phyloP scores from a whole-genome alignment of 371 early-diverging fungal genomes.

The Mucor irregularis region DNA sequence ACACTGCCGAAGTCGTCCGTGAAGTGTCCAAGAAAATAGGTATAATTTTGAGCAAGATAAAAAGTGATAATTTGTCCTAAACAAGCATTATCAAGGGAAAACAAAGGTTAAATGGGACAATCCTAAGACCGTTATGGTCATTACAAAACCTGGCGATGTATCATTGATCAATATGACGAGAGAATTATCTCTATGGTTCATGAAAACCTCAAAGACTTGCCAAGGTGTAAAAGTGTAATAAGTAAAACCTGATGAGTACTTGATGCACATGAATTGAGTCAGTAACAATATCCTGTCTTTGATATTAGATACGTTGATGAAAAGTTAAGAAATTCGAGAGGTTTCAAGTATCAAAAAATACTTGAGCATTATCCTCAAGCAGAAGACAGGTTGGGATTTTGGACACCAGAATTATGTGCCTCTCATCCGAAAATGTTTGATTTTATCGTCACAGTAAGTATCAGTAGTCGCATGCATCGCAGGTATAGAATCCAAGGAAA shows the following conservation, averaged over 20 bases:
- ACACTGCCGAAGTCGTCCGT: slow-evolving; percentile 43
- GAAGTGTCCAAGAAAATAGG: slow-evolving; percentile 43
- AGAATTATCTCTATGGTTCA: slow-evolving; percentile 58
- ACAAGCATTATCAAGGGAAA: slow-evolving; percentile 22
- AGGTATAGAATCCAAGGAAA: too few relatives aligned
- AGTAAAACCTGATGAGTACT: too few relatives aligned
- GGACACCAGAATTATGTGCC: slow-evolving; percentile 80
- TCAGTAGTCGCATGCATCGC: too few relatives aligned
- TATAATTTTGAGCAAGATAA: slow-evolving; percentile 1
- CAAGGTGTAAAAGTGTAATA: slow-evolving; percentile 14
- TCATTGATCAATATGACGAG: slow-evolving; percentile 77
- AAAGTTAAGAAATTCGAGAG: slow-evolving; percentile 58
- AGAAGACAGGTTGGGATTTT: slow-evolving; percentile 60
- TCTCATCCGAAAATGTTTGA: slow-evolving; percentile 71
- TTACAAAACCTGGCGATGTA: slow-evolving; percentile 89
- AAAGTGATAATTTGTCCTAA: background rate
- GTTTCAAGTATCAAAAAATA: slow-evolving; percentile 57
- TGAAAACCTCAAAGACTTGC: slow-evolving; percentile 26
- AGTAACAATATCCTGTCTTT: background rate
- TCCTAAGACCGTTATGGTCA: slow-evolving; percentile 80
- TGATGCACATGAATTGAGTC: too few relatives aligned
- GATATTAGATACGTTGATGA: slow-evolving; percentile 63
- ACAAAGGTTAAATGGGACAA: slow-evolving; percentile 65
- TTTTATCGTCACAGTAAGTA: slow-evolving; percentile 73
- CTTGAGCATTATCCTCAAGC: slow-evolving; percentile 31